A percentile compares a stretch with the other conserved stretches of the same genome.
Conservation (phyloP, 2,329 filamentous ascomycete genomes). For the Diaporthe ilicicola region DNA sequence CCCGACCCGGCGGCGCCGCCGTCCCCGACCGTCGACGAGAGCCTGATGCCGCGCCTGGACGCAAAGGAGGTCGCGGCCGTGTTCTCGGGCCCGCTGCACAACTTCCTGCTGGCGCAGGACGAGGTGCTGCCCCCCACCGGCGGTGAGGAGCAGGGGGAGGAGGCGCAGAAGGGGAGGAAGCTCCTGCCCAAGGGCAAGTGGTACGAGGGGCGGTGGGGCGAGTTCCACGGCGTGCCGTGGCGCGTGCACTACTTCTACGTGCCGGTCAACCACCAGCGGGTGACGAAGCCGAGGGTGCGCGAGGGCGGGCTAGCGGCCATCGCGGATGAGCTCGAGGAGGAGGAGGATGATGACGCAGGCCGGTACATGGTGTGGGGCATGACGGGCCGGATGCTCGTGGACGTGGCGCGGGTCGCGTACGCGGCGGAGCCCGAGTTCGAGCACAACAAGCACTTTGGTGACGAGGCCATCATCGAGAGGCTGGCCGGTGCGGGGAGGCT, state of each 20-base stretch:
- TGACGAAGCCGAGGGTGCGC: slow-evolving; percentile 63
- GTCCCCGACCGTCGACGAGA: slow-evolving; percentile 67
- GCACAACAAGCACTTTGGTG: slow-evolving; percentile 63
- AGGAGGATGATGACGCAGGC: slow-evolving; percentile 54
- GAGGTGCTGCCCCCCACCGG: slow-evolving; percentile 49
- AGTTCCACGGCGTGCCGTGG: slow-evolving; percentile 84
- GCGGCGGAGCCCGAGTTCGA: slow-evolving; percentile 86
- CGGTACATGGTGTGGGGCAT: slow-evolving; percentile 93
- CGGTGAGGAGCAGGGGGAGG: slow-evolving; percentile 17
- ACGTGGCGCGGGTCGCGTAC: slow-evolving; percentile 87
- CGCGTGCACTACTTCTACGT: slow-evolving; percentile 92
- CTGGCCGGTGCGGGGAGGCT: slow-evolving; percentile 55
- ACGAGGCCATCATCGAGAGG: slow-evolving; percentile 58
- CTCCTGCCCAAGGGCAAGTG: slow-evolving; percentile 67
- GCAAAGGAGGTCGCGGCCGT: slow-evolving; percentile 93
- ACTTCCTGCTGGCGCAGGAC: slow-evolving; percentile 75
- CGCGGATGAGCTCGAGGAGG: slow-evolving; percentile 55
- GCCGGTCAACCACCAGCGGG: slow-evolving; percentile 75
- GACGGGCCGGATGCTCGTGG: slow-evolving; percentile 90
- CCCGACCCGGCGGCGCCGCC: slow-evolving; percentile 32
- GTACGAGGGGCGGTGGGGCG: slow-evolving; percentile 86
- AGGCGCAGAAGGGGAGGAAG: slow-evolving; percentile 42
- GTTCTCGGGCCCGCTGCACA: slow-evolving; percentile 87
- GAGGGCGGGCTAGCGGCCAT: slow-evolving; percentile 53
- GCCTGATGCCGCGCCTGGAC: slow-evolving; percentile 81